Percentiles rank a stretch among this genome's conserved stretches.
Conservation (phyloP, 2,329 filamentous ascomycete species). For the Fusarium ramigenum region DNA sequence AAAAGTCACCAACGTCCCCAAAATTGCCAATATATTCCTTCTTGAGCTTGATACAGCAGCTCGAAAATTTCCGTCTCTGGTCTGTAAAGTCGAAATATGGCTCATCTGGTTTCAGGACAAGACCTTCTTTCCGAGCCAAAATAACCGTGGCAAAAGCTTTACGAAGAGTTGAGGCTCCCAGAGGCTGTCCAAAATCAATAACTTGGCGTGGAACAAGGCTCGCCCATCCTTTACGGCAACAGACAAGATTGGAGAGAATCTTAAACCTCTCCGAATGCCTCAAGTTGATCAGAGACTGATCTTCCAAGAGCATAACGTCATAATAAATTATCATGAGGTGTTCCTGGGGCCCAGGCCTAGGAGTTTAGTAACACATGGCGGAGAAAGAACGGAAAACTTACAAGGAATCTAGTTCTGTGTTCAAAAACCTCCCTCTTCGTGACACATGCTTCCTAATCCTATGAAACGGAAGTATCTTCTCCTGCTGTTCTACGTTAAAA, state of each 20-base stretch:
- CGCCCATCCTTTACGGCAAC: slow-evolving; percentile 66
- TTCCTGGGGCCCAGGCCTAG: slow-evolving; percentile 59
- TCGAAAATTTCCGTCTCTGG: slow-evolving; percentile 50
- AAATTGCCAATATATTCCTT: slow-evolving; percentile 82
- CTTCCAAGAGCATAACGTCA: slow-evolving; percentile 65
- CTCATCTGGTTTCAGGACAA: slow-evolving; percentile 82
- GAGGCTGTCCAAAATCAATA: slow-evolving; percentile 69
- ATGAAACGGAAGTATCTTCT: slow-evolving; percentile 77
- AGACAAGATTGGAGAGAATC: slow-evolving; percentile 65
- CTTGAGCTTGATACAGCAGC: slow-evolving; percentile 82
- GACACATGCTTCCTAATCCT: slow-evolving; percentile 83
- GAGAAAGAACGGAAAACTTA: slow-evolving; percentile 48
- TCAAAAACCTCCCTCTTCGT: slow-evolving; percentile 75
- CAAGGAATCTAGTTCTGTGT: slow-evolving; percentile 74
- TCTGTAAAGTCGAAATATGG: slow-evolving; percentile 74
- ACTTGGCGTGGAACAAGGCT: slow-evolving; percentile 73
- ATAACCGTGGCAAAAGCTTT: slow-evolving; percentile 75
- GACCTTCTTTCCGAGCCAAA: slow-evolving; percentile 74
- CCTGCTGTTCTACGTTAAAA: slow-evolving; percentile 52
- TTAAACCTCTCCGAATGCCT: slow-evolving; percentile 69
- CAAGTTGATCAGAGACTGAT: slow-evolving; percentile 59
- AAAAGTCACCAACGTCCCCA: slow-evolving; percentile 86
- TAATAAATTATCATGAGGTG: slow-evolving; percentile 72
- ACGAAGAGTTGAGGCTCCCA: slow-evolving; percentile 65
- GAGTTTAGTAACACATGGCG: slow-evolving; percentile 18